Evolutionary conservation across 2,329 filamentous ascomycete genomes (phyloP).

Genomic region (Dothidotthia symphoricarpi): DNA sequence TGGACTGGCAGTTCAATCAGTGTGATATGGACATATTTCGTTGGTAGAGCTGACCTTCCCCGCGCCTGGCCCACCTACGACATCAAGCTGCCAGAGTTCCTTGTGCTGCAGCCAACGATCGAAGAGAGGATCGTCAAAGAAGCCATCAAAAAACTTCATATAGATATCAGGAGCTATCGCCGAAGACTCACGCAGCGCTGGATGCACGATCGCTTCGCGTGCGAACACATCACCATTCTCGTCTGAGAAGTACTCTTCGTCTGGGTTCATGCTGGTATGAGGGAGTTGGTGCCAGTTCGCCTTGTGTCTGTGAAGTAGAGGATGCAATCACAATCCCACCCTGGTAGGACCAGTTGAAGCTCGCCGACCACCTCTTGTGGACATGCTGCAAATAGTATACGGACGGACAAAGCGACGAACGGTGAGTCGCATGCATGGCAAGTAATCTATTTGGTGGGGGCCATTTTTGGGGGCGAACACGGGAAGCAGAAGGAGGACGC

Average conservation of each 20-base stretch:
- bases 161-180: slow-evolving; percentile 12
- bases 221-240: slow-evolving; percentile 1
- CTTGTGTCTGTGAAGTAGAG: too few species aligned
- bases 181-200: slow-evolving; percentile 2
- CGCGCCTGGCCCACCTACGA: slow-evolving; percentile 14
- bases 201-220: neutral
- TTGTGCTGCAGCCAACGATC: slow-evolving; percentile 7
- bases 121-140: slow-evolving; percentile 9
- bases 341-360: neutral
- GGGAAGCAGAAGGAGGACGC: neutral
- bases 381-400: neutral
- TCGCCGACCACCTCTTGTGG: neutral
- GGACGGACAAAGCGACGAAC: neutral
- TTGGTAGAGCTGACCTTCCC: slow-evolving; percentile 13
- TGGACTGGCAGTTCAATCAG: neutral
- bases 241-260: neutral
- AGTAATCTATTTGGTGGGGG: neutral
- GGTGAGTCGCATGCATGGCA: neutral
- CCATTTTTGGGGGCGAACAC: neutral
- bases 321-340: too few species aligned
- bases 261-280: neutral
- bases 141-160: slow-evolving; percentile 11
- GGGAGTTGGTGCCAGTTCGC: neutral
- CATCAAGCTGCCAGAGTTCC: slow-evolving; percentile 14
- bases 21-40: neutral